Percentiles rank a stretch among this genome's conserved stretches.
Evolutionary conservation across 192 early-diverging fungal species (phyloP).

Genomic region (Mortierella hygrophila): DNA sequence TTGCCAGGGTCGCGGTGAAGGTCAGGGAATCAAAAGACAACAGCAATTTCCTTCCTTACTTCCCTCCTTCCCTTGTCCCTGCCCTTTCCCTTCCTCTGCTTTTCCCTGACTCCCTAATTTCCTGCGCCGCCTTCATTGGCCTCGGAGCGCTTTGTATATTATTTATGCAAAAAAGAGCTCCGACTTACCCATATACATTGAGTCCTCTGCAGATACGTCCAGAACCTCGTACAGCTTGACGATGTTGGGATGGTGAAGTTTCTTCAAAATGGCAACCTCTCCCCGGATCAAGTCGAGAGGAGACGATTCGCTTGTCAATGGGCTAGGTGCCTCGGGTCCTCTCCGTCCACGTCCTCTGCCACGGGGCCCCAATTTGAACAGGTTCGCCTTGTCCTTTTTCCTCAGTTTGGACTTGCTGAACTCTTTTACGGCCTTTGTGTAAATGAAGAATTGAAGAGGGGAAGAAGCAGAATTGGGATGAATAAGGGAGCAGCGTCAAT

Average conservation of each 20-base stretch:
- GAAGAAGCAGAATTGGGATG: neutral
- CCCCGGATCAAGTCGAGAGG: constrained; percentile 89
- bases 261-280: constrained; percentile 96
- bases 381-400: constrained; percentile 72
- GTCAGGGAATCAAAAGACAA: constrained; percentile 1
- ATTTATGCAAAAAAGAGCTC: neutral
- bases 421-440: constrained; percentile 89
- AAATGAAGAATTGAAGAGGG: neutral
- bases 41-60: neutral
- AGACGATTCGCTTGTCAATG: constrained; percentile 56
- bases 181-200: constrained; percentile 74
- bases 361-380: constrained; percentile 61
- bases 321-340: constrained; percentile 59
- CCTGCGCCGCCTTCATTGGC: neutral
- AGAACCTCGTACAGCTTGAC: constrained; percentile 93
- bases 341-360: constrained; percentile 68
- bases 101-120: neutral
- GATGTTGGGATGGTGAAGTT: constrained; percentile 89
- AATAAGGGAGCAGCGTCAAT: neutral
- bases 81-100: neutral
- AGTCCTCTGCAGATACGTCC: constrained; percentile 89
- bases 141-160: neutral
- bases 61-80: neutral
- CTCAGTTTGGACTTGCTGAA: constrained; percentile 90
- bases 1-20: neutral